Evolutionary conservation across 169 alveolate genomes (phyloP).

Genomic region (Cryptosporidium tyzzeri): DNA sequence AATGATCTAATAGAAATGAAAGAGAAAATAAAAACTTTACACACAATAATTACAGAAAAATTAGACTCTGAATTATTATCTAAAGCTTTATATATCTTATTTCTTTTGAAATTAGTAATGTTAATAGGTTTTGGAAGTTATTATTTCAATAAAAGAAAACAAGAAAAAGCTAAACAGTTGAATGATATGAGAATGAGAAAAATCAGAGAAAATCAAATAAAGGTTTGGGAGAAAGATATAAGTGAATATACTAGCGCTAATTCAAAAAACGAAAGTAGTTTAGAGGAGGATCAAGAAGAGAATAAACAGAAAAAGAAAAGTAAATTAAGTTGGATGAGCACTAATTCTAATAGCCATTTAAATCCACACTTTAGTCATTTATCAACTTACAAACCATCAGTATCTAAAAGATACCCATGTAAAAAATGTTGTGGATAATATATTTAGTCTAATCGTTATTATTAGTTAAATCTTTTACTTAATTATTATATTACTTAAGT

Average conservation of each 20-base stretch:
- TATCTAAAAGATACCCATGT: constrained; percentile 55
- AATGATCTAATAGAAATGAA: not conserved
- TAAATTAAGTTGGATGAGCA: constrained; percentile 15
- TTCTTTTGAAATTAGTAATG: not conserved
- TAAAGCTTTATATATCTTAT: not conserved
- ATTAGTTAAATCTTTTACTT: not conserved
- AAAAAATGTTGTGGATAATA: constrained; percentile 62
- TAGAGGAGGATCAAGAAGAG: not conserved
- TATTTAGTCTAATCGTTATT: not conserved
- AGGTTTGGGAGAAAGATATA: constrained; percentile 60
- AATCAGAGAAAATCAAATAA: constrained; percentile 57
- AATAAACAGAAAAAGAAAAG: not conserved
- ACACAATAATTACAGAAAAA: not conserved
- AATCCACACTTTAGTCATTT: constrained; percentile 70
- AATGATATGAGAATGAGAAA: constrained; percentile 53
- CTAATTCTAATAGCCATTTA: constrained; percentile 23
- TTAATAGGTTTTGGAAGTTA: not conserved
- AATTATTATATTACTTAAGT: not conserved
- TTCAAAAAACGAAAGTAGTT: not conserved
- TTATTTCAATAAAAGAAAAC: not conserved
- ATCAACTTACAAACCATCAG: constrained; percentile 63
- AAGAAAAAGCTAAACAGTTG: not conserved
- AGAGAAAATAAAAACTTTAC: not conserved
- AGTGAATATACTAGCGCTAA: not conserved
- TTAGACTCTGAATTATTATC: not conserved